Evolutionary conservation across 208 protist species (phyloP), one percentile per base, ranked within the genome.

Genomic region (Acanthamoeba castellanii): DNA sequence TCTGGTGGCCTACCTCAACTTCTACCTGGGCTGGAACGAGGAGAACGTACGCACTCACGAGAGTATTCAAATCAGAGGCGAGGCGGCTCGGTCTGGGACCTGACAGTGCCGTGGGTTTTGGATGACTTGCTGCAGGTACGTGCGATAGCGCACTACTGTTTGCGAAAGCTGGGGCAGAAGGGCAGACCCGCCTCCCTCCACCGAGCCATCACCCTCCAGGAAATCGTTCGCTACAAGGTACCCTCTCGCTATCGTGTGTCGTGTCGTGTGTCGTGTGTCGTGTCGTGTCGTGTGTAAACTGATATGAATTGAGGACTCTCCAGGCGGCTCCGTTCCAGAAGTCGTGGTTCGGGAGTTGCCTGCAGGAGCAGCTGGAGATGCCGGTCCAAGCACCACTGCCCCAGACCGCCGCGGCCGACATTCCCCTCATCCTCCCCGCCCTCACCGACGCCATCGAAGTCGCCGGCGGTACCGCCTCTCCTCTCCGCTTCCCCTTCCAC

Each of bases 121-220:
- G n/a, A n/a, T n/a, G 50, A 18, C 50, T 55, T 18, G 50, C 16
- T 22, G 59, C 59, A 66, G 59, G 59, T 66, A 30, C 59, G 59
- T 66, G 59, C 59, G 59, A 66, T 66, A 66, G 59, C 59, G 59
- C 59, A 66, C 59, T 66, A 66, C 59, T 66, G 59, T 18, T n/a
- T 66, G 59, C 59, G 59, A 8, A 66, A 66, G 25, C 59, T 66
- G 59, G 20, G 16, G 20, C 59, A 66, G 59, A 22, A n/a, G 25
- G 59, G 59, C 59, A 22, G 59, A n/a, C 59, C 59, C 25, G 59
- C 22, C 22, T 66, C 59, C 59, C 59, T 66, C 59, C 59, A 66
- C 59, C 59, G 59, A 2, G 22, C 59, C 0, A 66, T 66, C 59
- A 66, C 59, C 20, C 59, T 66, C 59, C 59, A 66, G 59, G 59